phyloP scores from a whole-genome alignment of 108 stramenopile genomes.

The Pseudonitzschia pungens region DNA sequence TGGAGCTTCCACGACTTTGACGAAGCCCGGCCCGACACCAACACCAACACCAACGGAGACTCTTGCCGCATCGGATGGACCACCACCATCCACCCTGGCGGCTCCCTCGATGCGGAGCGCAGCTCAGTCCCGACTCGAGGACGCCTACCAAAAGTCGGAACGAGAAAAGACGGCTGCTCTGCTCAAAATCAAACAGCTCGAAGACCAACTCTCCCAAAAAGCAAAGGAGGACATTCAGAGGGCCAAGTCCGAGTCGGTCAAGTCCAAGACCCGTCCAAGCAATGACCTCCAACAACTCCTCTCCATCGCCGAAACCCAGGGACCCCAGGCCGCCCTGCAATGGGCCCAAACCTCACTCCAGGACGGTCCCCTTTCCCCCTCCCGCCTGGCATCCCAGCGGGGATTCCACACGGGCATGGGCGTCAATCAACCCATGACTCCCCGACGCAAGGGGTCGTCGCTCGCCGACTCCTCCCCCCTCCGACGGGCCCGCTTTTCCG shows the following conservation, averaged over 20 bases:
- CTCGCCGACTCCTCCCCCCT: neutral
- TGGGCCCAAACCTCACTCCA: slow-evolving; percentile 28
- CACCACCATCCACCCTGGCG: neutral
- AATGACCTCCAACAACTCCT: slow-evolving; percentile 28
- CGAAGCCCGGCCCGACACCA: neutral
- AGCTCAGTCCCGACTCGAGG: slow-evolving; percentile 18
- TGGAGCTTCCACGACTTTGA: neutral
- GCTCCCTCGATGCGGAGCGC: neutral
- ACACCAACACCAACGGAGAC: neutral
- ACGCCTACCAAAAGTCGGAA: slow-evolving; percentile 28
- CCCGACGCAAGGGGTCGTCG: neutral
- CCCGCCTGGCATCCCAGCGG: neutral
- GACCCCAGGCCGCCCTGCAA: slow-evolving; percentile 39
- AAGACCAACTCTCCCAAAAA: slow-evolving; percentile 8
- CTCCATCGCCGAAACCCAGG: slow-evolving; percentile 33
- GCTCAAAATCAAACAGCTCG: slow-evolving; percentile 24
- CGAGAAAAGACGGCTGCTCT: slow-evolving; percentile 41
- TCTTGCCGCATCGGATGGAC: neutral
- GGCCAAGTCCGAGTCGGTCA: neutral
- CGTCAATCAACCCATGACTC: neutral
- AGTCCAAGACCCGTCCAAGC: neutral
- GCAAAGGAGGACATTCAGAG: slow-evolving; percentile 1
- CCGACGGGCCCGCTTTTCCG: neutral
- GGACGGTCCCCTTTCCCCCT: neutral
- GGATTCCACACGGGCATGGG: slow-evolving; percentile 12